A percentile compares a stretch with the other conserved stretches of the same genome.
Evolutionary conservation across 176 grass and related monocot genomes (phyloP).

Genomic region (Carex parvula): DNA sequence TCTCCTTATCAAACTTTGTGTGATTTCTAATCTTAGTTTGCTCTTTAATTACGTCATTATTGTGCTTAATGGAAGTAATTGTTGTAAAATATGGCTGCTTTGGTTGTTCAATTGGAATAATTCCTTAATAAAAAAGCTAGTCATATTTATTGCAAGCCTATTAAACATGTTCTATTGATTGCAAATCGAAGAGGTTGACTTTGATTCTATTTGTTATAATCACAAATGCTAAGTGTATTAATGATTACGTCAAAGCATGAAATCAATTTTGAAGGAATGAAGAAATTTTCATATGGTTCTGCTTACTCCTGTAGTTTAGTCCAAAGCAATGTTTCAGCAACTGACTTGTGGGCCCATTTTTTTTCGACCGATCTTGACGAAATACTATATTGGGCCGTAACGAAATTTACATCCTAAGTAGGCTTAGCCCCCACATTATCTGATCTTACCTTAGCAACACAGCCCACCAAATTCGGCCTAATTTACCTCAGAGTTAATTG

Average conservation of each 20-base stretch:
- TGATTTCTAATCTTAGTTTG: slow-evolving; percentile 24
- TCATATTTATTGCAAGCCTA: slow-evolving; percentile 12
- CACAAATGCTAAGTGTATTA: background rate
- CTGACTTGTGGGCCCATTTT: background rate
- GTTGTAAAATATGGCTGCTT: background rate
- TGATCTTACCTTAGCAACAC: background rate
- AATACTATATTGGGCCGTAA: background rate
- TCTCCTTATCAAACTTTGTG: slow-evolving; percentile 7
- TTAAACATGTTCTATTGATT: slow-evolving; percentile 2
- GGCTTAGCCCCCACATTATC: background rate
- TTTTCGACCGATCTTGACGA: background rate
- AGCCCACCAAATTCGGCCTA: background rate
- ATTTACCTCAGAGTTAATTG: background rate
- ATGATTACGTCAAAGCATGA: background rate
- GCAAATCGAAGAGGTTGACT: background rate
- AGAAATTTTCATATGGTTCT: background rate
- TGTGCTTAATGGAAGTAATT: slow-evolving; percentile 22
- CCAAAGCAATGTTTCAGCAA: background rate
- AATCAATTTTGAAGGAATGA: background rate
- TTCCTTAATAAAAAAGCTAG: slow-evolving; percentile 15
- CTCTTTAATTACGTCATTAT: background rate
- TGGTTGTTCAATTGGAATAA: slow-evolving; percentile 13
- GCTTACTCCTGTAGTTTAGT: background rate
- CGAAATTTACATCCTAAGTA: background rate
- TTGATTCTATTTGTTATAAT: slow-evolving; percentile 5